phyloP scores from a whole-genome alignment of 169 alveolate species.

The Pseudocohnilembus persalinus region DNA sequence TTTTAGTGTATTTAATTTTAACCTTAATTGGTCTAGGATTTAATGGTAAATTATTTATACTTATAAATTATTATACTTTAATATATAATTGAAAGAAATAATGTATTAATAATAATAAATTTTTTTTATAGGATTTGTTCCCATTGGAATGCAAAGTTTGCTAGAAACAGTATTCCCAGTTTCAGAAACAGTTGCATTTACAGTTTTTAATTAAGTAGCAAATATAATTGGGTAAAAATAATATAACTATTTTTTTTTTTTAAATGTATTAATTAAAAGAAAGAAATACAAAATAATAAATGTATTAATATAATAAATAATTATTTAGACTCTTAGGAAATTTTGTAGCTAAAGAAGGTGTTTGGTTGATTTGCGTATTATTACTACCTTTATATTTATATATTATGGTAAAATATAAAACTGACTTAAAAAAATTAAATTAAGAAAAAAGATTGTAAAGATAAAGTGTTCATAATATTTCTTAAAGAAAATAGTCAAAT shows the following conservation, averaged over 20 bases:
- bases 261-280: no score
- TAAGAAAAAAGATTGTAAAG: no score
- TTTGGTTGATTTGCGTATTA: neutral
- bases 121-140: neutral
- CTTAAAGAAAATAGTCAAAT: no score
- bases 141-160: neutral
- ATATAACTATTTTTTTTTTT: no score
- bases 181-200: neutral
- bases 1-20: neutral
- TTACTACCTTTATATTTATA: neutral
- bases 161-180: neutral
- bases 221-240: neutral
- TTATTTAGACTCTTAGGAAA: neutral
- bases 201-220: neutral
- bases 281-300: no score
- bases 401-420: neutral
- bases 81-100: no score
- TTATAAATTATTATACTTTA: no score
- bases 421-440: no score
- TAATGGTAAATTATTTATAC: neutral
- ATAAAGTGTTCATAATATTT: no score
- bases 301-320: no score
- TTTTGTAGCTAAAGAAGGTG: neutral
- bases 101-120: no score
- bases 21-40: neutral